Evolutionary conservation across 2,329 filamentous ascomycete genomes (phyloP), one percentile per base, ranked within the genome.

Genomic region (Fusarium protoensiforme): DNA sequence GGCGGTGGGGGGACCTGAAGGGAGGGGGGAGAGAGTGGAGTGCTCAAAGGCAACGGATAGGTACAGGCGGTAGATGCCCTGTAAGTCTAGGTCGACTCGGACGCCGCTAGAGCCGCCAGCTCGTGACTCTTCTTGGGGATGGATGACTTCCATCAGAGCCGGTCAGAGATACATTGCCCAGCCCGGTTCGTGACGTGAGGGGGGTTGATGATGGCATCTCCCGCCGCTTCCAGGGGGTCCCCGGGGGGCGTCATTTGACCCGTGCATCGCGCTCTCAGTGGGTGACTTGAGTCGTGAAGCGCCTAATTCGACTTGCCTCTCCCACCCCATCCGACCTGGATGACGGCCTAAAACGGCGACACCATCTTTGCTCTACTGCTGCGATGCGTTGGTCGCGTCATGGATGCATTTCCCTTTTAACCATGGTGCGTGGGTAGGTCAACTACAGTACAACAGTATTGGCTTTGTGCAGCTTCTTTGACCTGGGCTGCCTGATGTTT

Each of bases 181-280:
- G 41, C 16, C 46, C 24, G 46, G 33, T 14, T 46, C 54, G 61
- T 67, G 71, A 73, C 69, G 66, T 67, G 71, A 71, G 59, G 59
- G 60, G 59, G 59, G 62, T 48, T 36, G 38, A 57, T 38, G 58
- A 63, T 63, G 39, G 36, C 48, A 54, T 46, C 59, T 66, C 27
- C 39, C 46, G 51, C 57, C 46, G 46, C 31, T 59, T 57, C 41
- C 58, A 65, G 36, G 68, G 29, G 46, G 38, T 74, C 62, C 71
- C 41, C 20, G 41, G 41, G 41, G 60, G 48, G 68, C 73, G 75
- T 78, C 76, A 78, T 68, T 78, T 78, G 76, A 78, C 73, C 71
- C 27, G 48, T 51, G 61, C 53, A 66, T 73, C 64, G 65, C 48
- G 65, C 60, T 71, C 58, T 68, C 65, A 77, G 67, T 73, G 71